These are phyloP conservation scores for Penicillium diatomitis DNA, from an alignment of 495 filamentous ascomycete species.

Conservation along the genomic window DNA sequence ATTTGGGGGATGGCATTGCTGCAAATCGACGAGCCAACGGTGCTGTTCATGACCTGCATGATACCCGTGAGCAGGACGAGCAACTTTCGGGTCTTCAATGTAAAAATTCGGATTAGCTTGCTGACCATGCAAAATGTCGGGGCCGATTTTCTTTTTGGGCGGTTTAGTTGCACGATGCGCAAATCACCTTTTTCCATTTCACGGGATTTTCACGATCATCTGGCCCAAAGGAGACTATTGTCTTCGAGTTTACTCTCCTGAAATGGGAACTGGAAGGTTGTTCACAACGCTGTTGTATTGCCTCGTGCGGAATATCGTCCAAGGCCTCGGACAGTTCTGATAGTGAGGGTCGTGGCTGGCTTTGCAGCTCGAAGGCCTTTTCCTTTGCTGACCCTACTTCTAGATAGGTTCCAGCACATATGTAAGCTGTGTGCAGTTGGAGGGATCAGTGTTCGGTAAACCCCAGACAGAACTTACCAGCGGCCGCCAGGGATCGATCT, in stretches of 20 bases:
- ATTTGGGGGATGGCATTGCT: slow-evolving; percentile 54
- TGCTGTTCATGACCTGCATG: slow-evolving; percentile 61
- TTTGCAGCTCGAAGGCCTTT: slow-evolving; percentile 10
- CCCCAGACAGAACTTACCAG: too few relatives aligned
- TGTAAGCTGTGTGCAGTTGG: too few relatives aligned
- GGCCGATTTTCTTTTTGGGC: too few relatives aligned
- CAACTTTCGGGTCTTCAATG: slow-evolving; percentile 41
- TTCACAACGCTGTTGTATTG: slow-evolving; percentile 22
- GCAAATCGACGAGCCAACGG: slow-evolving; percentile 61
- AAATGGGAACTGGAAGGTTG: slow-evolving; percentile 23
- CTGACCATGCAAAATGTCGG: too few relatives aligned
- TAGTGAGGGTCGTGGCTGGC: background rate
- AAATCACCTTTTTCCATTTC: slow-evolving; percentile 42
- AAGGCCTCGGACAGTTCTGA: slow-evolving; percentile 6
- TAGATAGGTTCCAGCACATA: too few relatives aligned
- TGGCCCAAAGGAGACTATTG: slow-evolving; percentile 32
- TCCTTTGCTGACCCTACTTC: background rate
- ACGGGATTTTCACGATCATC: slow-evolving; percentile 59
- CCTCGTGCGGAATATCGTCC: slow-evolving; percentile 15
- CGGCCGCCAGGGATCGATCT: too few relatives aligned
- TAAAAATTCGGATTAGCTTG: slow-evolving; percentile 1
- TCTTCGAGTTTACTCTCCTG: slow-evolving; percentile 24
- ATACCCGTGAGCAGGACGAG: slow-evolving; percentile 48
- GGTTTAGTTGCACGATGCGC: background rate
- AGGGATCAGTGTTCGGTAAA: too few relatives aligned